phyloP scores from a whole-genome alignment of 2,329 filamentous ascomycete species.

The Penicillium sp. region DNA sequence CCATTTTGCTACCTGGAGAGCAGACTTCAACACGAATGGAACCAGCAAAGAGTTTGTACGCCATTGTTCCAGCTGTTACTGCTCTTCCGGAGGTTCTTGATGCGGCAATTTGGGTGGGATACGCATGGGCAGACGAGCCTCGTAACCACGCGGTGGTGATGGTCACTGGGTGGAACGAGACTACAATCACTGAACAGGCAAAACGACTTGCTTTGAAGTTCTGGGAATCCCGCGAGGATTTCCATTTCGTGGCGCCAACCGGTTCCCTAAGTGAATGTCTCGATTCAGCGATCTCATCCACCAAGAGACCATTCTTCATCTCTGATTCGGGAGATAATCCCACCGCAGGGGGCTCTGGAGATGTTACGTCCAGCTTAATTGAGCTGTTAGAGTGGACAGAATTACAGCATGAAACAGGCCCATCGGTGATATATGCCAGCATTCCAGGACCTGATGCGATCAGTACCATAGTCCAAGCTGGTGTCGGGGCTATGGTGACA shows the following conservation, averaged over 20 bases:
- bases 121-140: slow-evolving; percentile 59
- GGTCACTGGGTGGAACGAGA: slow-evolving; percentile 54
- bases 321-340: slow-evolving; percentile 60
- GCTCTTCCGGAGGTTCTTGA: slow-evolving; percentile 47
- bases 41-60: slow-evolving; percentile 55
- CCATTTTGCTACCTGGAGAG: slow-evolving; percentile 56
- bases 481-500: slow-evolving; percentile 50
- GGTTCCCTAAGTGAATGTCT: slow-evolving; percentile 52
- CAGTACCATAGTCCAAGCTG: slow-evolving; percentile 45
- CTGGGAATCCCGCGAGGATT: slow-evolving; percentile 51
- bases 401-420: slow-evolving; percentile 41
- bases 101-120: slow-evolving; percentile 58
- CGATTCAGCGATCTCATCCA: slow-evolving; percentile 45
- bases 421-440: slow-evolving; percentile 55
- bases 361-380: slow-evolving; percentile 55
- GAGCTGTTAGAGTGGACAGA: slow-evolving; percentile 50
- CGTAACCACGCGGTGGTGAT: slow-evolving; percentile 54
- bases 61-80: slow-evolving; percentile 49
- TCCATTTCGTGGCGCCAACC: slow-evolving; percentile 56
- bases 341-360: slow-evolving; percentile 56
- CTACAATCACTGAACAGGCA: slow-evolving; percentile 42
- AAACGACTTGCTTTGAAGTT: slow-evolving; percentile 50
- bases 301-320: slow-evolving; percentile 53
- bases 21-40: slow-evolving; percentile 58
- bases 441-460: slow-evolving; percentile 52